Conservation (phyloP, 2,329 filamentous ascomycete genomes). For the Bisporella sp. region DNA sequence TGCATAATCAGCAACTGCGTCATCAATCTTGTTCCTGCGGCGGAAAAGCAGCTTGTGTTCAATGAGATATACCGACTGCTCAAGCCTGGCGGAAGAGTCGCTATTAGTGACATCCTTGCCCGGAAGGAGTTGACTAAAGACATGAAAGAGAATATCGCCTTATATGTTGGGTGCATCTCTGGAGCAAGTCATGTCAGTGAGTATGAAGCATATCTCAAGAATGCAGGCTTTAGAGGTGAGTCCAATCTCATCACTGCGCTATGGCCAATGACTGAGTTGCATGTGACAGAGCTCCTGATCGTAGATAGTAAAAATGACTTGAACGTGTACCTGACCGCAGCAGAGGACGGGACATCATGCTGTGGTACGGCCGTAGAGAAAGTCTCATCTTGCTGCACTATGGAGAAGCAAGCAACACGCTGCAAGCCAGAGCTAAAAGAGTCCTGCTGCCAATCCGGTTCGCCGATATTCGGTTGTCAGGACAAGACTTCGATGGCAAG, state of each 20-base stretch:
- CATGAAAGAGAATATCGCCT: conserved; percentile 40
- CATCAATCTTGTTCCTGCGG: conserved; percentile 48
- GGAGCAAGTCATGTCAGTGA: conserved; percentile 45
- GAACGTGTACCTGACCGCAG: neutral
- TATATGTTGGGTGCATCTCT: conserved; percentile 55
- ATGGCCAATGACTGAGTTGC: neutral
- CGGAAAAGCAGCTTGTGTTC: conserved; percentile 48
- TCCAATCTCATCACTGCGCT: neutral
- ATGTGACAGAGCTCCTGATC: neutral
- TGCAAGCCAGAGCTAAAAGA: neutral
- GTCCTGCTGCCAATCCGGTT: neutral
- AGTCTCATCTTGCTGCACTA: neutral
- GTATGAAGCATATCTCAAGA: conserved; percentile 44
- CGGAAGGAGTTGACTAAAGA: conserved; percentile 39
- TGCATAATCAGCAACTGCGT: conserved; percentile 59
- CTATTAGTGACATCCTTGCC: conserved; percentile 53
- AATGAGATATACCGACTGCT: conserved; percentile 51
- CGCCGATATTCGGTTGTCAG: neutral
- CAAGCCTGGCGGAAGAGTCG: conserved; percentile 49
- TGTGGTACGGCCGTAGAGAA: neutral
- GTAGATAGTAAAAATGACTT: neutral
- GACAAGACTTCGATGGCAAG: neutral
- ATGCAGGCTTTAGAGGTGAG: conserved; percentile 43
- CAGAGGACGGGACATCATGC: neutral
- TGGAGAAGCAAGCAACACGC: neutral